phyloP scores from a whole-genome alignment of 192 early-diverging fungal genomes.

The Oehlia diaphana region DNA sequence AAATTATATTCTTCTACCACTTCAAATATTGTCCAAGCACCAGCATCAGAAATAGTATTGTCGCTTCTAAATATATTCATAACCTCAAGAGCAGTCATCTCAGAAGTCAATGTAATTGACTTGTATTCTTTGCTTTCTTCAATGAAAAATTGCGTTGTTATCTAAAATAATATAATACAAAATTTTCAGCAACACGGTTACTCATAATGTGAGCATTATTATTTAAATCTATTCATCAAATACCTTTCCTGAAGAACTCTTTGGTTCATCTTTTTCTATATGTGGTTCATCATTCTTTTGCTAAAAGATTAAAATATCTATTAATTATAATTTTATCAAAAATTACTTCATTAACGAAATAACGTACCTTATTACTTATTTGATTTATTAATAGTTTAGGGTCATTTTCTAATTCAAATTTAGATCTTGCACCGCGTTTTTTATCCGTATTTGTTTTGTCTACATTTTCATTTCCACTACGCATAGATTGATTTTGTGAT shows the following conservation, averaged over 20 bases:
- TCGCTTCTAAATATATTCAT: slow-evolving; percentile 49
- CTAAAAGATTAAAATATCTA: background rate
- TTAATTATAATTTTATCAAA: background rate
- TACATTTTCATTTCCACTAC: background rate
- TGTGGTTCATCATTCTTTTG: background rate
- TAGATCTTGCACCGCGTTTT: background rate
- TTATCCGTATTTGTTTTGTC: background rate
- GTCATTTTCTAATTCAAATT: background rate
- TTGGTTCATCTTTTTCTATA: background rate
- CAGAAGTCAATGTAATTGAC: slow-evolving; percentile 71
- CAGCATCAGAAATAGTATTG: slow-evolving; percentile 52
- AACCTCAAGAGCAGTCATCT: slow-evolving; percentile 72
- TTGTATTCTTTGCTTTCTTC: slow-evolving; percentile 75
- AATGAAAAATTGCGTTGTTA: slow-evolving; percentile 86
- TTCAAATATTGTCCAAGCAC: slow-evolving; percentile 90
- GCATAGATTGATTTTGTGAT: background rate
- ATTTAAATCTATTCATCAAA: background rate
- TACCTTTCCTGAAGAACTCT: background rate
- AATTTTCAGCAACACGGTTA: background rate
- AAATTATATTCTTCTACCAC: slow-evolving; percentile 81
- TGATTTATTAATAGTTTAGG: background rate
- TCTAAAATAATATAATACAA: slow-evolving; percentile 11
- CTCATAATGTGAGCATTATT: background rate
- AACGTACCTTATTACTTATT: background rate
- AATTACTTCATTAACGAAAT: background rate